Conservation (phyloP, 1,284 basidiomycete genomes). For the Schizophyllum commune region DNA sequence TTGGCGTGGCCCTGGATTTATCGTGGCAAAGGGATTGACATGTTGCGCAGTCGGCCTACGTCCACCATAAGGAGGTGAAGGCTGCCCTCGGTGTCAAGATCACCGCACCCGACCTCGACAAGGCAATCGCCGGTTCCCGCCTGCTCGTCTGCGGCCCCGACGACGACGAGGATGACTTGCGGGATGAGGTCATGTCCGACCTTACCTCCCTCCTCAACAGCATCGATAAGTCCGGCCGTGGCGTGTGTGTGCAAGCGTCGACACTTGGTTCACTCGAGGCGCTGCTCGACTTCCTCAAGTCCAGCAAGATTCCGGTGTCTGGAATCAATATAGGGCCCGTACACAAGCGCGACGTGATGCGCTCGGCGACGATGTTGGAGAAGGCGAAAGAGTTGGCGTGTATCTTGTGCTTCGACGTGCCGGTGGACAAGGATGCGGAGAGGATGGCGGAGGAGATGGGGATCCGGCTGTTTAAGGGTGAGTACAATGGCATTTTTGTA, state of each 20-base stretch:
- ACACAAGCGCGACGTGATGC: conserved; percentile 94
- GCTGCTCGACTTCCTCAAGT: conserved; percentile 90
- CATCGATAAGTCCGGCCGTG: conserved; percentile 91
- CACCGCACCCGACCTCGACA: conserved; percentile 92
- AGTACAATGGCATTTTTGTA: conserved; percentile 9
- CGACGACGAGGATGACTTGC: conserved; percentile 93
- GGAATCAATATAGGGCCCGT: conserved; percentile 99
- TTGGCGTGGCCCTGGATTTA: too few relatives aligned
- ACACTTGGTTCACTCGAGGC: conserved; percentile 98
- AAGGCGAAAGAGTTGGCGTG: conserved; percentile 94
- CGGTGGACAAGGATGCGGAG: conserved; percentile 90
- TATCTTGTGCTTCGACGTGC: conserved; percentile 95
- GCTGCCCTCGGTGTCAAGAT: conserved; percentile 98
- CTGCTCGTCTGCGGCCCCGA: conserved; percentile 89
- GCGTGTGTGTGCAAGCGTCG: conserved; percentile 97
- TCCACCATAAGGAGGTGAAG: conserved; percentile 98
- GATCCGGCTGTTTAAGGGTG: conserved; percentile 90
- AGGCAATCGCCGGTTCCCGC: conserved; percentile 97
- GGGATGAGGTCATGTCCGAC: conserved; percentile 96
- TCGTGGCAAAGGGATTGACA: too few relatives aligned
- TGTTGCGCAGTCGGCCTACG: conserved; percentile 96
- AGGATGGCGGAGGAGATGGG: conserved; percentile 90
- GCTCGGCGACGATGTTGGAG: conserved; percentile 91
- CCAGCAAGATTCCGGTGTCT: conserved; percentile 95
- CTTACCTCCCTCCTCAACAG: conserved; percentile 85